Base-by-base conservation (phyloP, 345 rosid genomes). In the Firmiana major region DNA sequence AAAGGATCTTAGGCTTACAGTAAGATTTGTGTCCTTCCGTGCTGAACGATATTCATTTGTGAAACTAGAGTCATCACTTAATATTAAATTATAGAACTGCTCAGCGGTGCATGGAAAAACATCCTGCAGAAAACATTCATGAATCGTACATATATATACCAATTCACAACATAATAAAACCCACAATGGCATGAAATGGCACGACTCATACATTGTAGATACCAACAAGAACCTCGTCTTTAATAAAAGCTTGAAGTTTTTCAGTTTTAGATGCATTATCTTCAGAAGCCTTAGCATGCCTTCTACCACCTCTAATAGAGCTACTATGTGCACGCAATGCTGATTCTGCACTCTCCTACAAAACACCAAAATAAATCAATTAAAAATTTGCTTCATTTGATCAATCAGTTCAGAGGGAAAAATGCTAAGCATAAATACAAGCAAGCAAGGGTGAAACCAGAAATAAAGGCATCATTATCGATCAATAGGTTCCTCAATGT, bases 291-390 rank as follows among this genome's bases (percentile, higher is more conserved):
- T 82, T 81, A 62, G 77, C 74, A 77, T 78, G 86, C 63, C 73
- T 80, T 85, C 77, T 82, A 81, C 84, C 83, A 77, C 91, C 87
- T 84, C 80, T 90, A 70, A 90, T 79, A 75, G 99, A 96, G 81
- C 97, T 93, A 84, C 99, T 93, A 57, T 89, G 91, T 49, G 99
- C 99, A 85, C 98, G 97, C 63, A 96, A 80, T 48, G 88, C 97
- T 49, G 97, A 96, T 68, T 92, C 94, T 73, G 89, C 94, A 78
- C 83, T 86, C 82, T 92, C 99, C 99, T 96, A 82, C 70, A 86
- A 17, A 57, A 54, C 77, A 64, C 63, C 55, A 85, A 76, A 82
- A 78, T 49, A 54, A 40, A 79, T 65, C 26, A 70, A 46, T 54
- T 64, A 67, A 24, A 65, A 53, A 5, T 34, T 31, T 28, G 28